Conservation (phyloP, 1,139 yeast species). For the Diutina neorugosa region DNA sequence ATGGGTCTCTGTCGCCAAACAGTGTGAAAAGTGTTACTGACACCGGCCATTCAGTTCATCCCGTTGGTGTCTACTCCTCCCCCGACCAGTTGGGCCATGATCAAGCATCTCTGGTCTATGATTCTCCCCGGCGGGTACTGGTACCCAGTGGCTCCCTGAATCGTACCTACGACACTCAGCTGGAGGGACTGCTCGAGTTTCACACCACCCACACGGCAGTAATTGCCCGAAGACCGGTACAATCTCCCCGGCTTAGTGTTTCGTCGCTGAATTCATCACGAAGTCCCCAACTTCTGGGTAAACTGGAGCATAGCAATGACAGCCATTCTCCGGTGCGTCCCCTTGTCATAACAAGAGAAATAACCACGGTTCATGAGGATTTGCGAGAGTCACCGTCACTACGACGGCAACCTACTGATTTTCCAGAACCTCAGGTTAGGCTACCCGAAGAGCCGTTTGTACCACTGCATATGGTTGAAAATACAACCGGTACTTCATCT, state of each 20-base stretch:
- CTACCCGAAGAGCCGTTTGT: not conserved
- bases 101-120: not conserved
- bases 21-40: no score
- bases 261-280: not conserved
- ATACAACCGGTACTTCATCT: not conserved
- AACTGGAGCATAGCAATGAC: not conserved
- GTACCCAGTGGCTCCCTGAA: not conserved
- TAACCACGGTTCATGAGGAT: not conserved
- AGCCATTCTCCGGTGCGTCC: not conserved
- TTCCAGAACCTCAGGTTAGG: not conserved
- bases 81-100: not conserved
- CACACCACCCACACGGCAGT: slow-evolving; percentile 2
- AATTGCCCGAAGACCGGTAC: not conserved
- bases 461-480: not conserved
- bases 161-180: not conserved
- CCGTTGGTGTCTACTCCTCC: no score
- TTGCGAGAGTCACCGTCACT: not conserved
- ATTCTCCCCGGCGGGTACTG: not conserved
- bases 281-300: not conserved
- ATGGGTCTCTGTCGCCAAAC: no score
- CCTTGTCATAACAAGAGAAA: not conserved
- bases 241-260: not conserved
- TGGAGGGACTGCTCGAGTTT: not conserved
- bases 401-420: not conserved
- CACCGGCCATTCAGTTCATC: no score